Evolutionary conservation across 2,329 filamentous ascomycete species (phyloP).

Genomic region (Tolypocladium amazonense): DNA sequence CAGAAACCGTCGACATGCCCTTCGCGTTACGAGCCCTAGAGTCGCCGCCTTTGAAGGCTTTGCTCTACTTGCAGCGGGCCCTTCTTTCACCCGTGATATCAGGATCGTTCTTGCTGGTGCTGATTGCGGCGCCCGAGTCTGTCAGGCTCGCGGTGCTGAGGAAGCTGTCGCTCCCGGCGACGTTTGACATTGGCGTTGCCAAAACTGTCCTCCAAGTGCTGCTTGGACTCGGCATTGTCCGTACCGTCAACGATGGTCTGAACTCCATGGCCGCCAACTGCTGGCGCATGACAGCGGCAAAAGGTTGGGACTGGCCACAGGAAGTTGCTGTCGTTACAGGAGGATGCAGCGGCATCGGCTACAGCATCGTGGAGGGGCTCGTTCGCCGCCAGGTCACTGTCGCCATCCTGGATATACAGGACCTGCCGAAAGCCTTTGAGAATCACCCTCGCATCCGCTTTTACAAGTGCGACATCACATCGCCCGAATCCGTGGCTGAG

Average conservation of each 20-base stretch:
- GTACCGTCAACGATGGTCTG: slow-evolving; percentile 11
- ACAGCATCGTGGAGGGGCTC: slow-evolving; percentile 21
- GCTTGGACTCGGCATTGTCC: slow-evolving; percentile 12
- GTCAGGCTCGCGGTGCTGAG: slow-evolving; percentile 1
- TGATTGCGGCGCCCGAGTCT: slow-evolving; percentile 3
- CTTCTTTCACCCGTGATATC: slow-evolving; percentile 8
- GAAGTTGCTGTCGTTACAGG: slow-evolving; percentile 34
- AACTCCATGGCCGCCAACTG: slow-evolving; percentile 18
- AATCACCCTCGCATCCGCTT: slow-evolving; percentile 12
- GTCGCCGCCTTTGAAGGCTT: slow-evolving; percentile 5
- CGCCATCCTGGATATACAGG: slow-evolving; percentile 53
- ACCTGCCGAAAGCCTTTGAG: slow-evolving; percentile 14
- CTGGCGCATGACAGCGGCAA: slow-evolving; percentile 12
- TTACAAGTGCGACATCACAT: slow-evolving; percentile 29
- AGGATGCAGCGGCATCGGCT: slow-evolving; percentile 31
- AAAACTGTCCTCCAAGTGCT: slow-evolving; percentile 7
- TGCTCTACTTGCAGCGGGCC: neutral
- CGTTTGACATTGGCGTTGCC: slow-evolving; percentile 2
- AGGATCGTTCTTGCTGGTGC: slow-evolving; percentile 7
- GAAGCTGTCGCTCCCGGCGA: slow-evolving; percentile 2
- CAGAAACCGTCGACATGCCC: slow-evolving; percentile 1
- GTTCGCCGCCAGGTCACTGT: slow-evolving; percentile 43
- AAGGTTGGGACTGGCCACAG: slow-evolving; percentile 23
- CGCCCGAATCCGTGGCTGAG: slow-evolving; percentile 30
- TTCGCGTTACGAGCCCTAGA: slow-evolving; percentile 1